Percentiles rank a stretch among this genome's conserved stretches.
Evolutionary conservation across 2,329 filamentous ascomycete species (phyloP).

Genomic region (Penicillium sumatraense): DNA sequence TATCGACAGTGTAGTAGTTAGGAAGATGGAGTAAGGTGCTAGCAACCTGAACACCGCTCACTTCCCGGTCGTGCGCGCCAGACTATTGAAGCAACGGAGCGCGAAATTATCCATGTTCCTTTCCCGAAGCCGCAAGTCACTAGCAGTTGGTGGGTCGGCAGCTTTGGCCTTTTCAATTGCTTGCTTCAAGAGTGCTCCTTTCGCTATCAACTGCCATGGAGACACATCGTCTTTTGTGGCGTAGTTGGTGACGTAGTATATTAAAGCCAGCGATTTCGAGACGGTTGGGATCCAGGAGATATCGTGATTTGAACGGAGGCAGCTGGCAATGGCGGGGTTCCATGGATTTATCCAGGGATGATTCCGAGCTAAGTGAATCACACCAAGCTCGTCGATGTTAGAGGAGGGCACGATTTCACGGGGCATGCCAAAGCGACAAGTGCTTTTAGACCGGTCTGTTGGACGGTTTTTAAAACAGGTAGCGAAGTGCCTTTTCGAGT

Average conservation of each 20-base stretch:
- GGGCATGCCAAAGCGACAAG: background rate
- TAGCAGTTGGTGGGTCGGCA: background rate
- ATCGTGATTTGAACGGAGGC: conserved; percentile 14
- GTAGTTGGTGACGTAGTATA: conserved; percentile 18
- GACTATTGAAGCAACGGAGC: conserved; percentile 6
- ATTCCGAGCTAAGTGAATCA: conserved; percentile 16
- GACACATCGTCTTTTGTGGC: conserved; percentile 6
- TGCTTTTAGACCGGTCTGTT: no score
- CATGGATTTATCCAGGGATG: conserved; percentile 14
- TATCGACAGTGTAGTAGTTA: conserved; percentile 4
- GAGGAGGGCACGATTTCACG: background rate
- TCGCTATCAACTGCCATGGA: conserved; percentile 11
- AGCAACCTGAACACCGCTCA: conserved; percentile 9
- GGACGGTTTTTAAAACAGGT: conserved; percentile 18
- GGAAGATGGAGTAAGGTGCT: conserved; percentile 15
- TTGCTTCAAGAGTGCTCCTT: conserved; percentile 4
- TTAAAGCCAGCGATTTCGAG: conserved; percentile 3
- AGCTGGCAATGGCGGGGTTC: conserved; percentile 13
- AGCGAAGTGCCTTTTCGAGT: conserved; percentile 10
- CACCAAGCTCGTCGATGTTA: conserved; percentile 6
- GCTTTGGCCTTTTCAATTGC: background rate
- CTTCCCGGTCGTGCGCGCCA: background rate
- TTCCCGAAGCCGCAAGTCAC: background rate
- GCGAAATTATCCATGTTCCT: conserved; percentile 8
- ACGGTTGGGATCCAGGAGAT: conserved; percentile 14